These are phyloP conservation scores for Rhododendron griersonianum DNA, from an alignment of 148 eudicot genomes.

Conservation along the genomic window DNA sequence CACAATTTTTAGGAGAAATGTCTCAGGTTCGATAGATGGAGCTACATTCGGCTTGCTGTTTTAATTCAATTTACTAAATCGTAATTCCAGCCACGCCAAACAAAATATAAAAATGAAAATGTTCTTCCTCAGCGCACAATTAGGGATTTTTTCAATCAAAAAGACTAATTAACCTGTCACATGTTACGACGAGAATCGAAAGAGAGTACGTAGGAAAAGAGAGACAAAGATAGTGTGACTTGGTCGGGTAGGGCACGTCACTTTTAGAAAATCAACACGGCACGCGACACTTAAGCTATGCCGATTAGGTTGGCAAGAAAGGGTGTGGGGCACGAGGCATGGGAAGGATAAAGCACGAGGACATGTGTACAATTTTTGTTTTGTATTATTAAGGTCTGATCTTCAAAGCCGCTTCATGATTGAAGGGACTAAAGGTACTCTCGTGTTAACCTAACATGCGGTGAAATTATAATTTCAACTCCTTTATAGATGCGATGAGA, in stretches of 20 bases:
- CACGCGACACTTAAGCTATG: background rate
- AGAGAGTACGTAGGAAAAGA: too few species aligned
- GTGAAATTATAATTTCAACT: too few species aligned
- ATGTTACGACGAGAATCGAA: background rate
- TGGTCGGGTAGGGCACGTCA: background rate
- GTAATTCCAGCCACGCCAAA: too few species aligned
- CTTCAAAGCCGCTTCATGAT: background rate
- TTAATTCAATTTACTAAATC: too few species aligned
- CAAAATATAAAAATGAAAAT: too few species aligned
- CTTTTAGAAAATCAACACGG: background rate
- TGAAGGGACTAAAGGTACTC: too few species aligned
- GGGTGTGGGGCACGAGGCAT: background rate
- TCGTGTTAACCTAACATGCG: background rate
- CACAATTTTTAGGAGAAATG: too few species aligned
- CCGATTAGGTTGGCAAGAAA: background rate
- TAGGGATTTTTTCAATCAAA: too few species aligned
- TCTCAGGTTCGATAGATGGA: too few species aligned
- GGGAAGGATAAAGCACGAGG: background rate
- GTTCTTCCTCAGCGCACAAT: too few species aligned
- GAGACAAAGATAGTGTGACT: background rate
- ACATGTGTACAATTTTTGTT: too few species aligned
- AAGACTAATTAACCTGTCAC: background rate
- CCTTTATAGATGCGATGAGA: background rate
- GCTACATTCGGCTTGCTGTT: too few species aligned
- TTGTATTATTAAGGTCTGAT: background rate